These are phyloP conservation scores for Myrmaecium sp. DNA, from an alignment of 2,329 filamentous ascomycete genomes.

Conservation along the genomic window DNA sequence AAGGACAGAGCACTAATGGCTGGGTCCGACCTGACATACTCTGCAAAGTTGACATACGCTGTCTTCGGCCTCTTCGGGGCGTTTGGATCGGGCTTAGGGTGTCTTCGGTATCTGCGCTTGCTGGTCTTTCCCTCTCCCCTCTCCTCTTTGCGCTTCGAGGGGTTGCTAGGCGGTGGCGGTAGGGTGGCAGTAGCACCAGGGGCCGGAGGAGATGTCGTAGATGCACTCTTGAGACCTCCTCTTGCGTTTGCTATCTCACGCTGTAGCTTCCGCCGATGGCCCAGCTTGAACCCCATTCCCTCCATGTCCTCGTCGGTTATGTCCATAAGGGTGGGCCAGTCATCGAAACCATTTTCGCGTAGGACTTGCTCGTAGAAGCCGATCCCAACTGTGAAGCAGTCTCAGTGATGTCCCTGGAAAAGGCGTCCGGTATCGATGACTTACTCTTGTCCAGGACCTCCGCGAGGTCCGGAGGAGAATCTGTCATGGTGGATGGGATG, in stretches of 20 bases:
- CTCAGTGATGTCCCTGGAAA: too few species aligned
- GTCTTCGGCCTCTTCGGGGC: conserved; percentile 25
- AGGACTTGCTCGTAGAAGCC: too few species aligned
- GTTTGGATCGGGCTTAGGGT: conserved; percentile 18
- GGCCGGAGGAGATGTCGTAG: neutral
- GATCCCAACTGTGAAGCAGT: too few species aligned
- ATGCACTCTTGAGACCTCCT: too few species aligned
- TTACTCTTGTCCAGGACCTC: too few species aligned
- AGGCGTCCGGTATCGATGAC: too few species aligned
- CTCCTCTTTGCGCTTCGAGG: conserved; percentile 9
- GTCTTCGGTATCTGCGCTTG: conserved; percentile 20
- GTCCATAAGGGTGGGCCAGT: too few species aligned
- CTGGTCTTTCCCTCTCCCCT: conserved; percentile 11
- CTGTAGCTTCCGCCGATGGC: conserved; percentile 21
- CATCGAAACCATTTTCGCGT: too few species aligned
- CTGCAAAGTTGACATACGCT: conserved; percentile 25
- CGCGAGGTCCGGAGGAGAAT: too few species aligned
- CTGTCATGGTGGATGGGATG: too few species aligned
- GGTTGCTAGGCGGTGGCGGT: conserved; percentile 5
- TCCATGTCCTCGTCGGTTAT: conserved; percentile 23
- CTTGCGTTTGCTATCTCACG: conserved; percentile 23
- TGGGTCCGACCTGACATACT: conserved; percentile 19
- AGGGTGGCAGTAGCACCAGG: conserved; percentile 1
- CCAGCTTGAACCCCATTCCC: conserved; percentile 21
- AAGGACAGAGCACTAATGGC: conserved; percentile 19